phyloP scores from a whole-genome alignment of 2,329 filamentous ascomycete genomes.

The Penicillium digitatum region DNA sequence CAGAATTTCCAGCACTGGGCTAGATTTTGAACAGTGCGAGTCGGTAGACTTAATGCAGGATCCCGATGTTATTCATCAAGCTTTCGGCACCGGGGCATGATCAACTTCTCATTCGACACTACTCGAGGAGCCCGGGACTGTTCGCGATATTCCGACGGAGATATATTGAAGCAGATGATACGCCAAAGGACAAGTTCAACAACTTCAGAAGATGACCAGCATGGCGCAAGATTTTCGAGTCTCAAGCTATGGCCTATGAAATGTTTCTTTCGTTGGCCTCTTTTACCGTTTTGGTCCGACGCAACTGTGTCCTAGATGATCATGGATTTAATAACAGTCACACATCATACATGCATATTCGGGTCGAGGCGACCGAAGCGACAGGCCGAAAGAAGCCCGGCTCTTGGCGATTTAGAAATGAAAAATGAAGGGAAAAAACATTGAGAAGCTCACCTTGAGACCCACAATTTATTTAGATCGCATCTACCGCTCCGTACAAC shows the following conservation, averaged over 20 bases:
- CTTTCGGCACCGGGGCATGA: conserved; percentile 15
- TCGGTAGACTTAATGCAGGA: background rate
- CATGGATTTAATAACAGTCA: too few relatives aligned
- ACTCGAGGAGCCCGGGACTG: conserved; percentile 15
- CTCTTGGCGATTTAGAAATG: too few relatives aligned
- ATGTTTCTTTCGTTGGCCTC: background rate
- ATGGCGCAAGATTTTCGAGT: background rate
- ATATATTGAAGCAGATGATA: conserved; percentile 5
- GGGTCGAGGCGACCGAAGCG: conserved; percentile 21
- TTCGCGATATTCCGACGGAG: conserved; percentile 10
- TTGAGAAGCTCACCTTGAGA: conserved; percentile 3
- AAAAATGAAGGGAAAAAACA: too few relatives aligned
- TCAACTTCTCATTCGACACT: conserved; percentile 9
- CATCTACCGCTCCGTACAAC: too few relatives aligned
- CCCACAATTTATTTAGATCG: background rate
- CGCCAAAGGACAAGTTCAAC: background rate
- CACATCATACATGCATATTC: background rate
- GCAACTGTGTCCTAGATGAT: background rate
- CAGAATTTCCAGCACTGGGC: conserved; percentile 2
- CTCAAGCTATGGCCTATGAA: background rate
- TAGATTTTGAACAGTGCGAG: background rate
- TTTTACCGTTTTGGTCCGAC: background rate
- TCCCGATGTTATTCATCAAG: conserved; percentile 5
- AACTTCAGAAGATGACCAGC: background rate
- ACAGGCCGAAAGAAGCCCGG: conserved; percentile 6